These are phyloP conservation scores for Periglandula ipomoeae DNA, from an alignment of 2,329 filamentous ascomycete species.

Conservation along the genomic window DNA sequence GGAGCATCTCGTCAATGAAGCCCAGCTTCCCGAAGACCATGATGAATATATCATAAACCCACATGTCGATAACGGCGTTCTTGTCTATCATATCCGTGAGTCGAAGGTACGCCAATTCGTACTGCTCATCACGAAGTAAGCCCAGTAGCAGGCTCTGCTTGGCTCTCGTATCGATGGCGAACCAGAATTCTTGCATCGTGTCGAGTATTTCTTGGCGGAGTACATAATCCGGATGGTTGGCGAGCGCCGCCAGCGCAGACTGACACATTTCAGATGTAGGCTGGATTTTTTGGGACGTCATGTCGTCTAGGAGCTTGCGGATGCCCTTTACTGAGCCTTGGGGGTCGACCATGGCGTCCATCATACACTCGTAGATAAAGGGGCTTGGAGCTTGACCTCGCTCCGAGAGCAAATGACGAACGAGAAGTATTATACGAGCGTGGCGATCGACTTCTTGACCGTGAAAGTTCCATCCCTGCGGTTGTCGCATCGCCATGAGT, in stretches of 20 bases:
- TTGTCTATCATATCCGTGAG: conserved; percentile 57
- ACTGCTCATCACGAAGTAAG: conserved; percentile 69
- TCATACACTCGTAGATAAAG: conserved; percentile 63
- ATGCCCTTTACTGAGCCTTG: conserved; percentile 60
- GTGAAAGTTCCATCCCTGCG: conserved; percentile 11
- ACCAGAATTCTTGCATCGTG: conserved; percentile 67
- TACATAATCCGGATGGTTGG: conserved; percentile 79
- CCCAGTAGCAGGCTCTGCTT: conserved; percentile 62
- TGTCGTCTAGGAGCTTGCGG: conserved; percentile 57
- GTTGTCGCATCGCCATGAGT: conserved; percentile 18
- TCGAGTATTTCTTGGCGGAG: conserved; percentile 62
- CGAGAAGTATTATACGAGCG: conserved; percentile 29
- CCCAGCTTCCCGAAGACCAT: conserved; percentile 62
- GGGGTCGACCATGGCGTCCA: conserved; percentile 60
- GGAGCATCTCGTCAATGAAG: conserved; percentile 69
- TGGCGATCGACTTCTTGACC: conserved; percentile 16
- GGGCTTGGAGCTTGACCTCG: conserved; percentile 45
- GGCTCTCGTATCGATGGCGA: conserved; percentile 40
- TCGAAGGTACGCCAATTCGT: conserved; percentile 68
- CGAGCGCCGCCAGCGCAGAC: conserved; percentile 60
- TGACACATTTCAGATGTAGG: conserved; percentile 62
- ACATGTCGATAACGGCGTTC: conserved; percentile 48
- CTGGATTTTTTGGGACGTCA: conserved; percentile 52
- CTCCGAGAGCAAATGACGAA: conserved; percentile 49
- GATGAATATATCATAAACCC: conserved; percentile 72